A percentile compares a stretch with the other conserved stretches of the same genome.
Conservation (phyloP, 768 basidiomycete species). For the Epithele typhae region DNA sequence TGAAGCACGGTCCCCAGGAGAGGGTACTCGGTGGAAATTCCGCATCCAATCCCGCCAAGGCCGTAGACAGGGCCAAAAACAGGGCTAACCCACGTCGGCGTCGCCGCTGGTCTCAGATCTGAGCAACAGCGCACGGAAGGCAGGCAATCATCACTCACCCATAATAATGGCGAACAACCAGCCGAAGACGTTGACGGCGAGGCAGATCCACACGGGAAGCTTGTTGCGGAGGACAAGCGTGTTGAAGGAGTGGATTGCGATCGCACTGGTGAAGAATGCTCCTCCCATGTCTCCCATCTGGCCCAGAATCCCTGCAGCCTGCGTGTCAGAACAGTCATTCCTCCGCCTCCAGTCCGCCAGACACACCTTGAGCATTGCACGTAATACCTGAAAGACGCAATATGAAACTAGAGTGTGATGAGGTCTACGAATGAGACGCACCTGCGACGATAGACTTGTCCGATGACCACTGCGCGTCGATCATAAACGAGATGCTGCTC, state of each 20-base stretch:
- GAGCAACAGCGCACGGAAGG: too few species aligned
- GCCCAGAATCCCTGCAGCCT: conserved; percentile 32
- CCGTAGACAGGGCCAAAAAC: conserved; percentile 46
- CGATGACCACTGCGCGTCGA: conserved; percentile 45
- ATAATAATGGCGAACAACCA: conserved; percentile 48
- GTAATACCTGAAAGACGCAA: conserved; percentile 31
- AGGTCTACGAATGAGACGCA: not conserved
- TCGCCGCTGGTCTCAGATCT: conserved; percentile 10
- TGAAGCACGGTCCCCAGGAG: conserved; percentile 48
- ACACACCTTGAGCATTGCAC: conserved; percentile 29
- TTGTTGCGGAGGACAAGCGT: conserved; percentile 56
- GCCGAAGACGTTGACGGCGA: conserved; percentile 40
- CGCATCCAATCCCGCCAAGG: conserved; percentile 46
- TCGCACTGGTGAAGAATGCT: conserved; percentile 60
- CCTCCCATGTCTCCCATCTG: conserved; percentile 58
- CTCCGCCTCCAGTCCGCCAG: too few species aligned
- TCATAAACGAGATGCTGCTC: conserved; percentile 47
- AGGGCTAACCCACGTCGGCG: conserved; percentile 22
- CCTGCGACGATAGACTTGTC: conserved; percentile 5
- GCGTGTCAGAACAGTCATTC: not conserved
- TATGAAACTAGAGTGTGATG: too few species aligned
- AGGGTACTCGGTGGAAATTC: conserved; percentile 39
- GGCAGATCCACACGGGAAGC: conserved; percentile 46
- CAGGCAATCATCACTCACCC: conserved; percentile 42
- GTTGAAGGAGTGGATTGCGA: conserved; percentile 65